Conservation (phyloP, 2,329 filamentous ascomycete species). For the Paramyrothecium sp. region DNA sequence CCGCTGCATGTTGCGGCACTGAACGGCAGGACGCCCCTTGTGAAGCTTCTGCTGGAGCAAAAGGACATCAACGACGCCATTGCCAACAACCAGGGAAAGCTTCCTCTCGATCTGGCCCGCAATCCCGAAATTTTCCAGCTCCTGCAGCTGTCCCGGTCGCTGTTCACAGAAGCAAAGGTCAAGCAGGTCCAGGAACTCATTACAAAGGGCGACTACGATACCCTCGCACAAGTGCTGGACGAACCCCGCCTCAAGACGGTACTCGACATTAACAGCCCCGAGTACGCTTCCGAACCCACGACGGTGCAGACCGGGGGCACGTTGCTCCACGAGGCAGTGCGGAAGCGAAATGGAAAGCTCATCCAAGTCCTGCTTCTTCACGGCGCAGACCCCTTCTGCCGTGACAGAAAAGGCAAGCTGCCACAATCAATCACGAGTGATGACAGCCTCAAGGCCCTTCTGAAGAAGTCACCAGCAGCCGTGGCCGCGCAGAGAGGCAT, state of each 20-base stretch:
- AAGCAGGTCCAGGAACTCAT: constrained; percentile 82
- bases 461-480: constrained; percentile 93
- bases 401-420: constrained; percentile 92
- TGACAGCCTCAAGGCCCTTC: constrained; percentile 79
- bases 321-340: constrained; percentile 87
- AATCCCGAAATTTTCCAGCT: constrained; percentile 96
- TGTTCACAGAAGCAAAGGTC: constrained; percentile 86
- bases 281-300: constrained; percentile 77
- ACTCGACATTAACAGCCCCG: constrained; percentile 88
- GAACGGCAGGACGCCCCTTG: constrained; percentile 76
- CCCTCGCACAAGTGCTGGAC: constrained; percentile 75
- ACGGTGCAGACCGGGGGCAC: constrained; percentile 86
- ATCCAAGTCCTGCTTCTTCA: constrained; percentile 90
- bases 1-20: constrained; percentile 84
- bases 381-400: constrained; percentile 91
- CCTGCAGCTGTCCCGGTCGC: constrained; percentile 82
- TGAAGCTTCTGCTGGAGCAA: constrained; percentile 80
- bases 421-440: constrained; percentile 97
- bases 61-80: constrained; percentile 85
- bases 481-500: constrained; percentile 93
- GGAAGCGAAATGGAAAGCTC: constrained; percentile 80
- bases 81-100: constrained; percentile 79
- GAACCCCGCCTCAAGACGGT: constrained; percentile 83
- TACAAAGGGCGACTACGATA: constrained; percentile 69
- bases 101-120: constrained; percentile 83